Evolutionary conservation across 1,284 basidiomycete genomes (phyloP).

Genomic region (Testicularia cyperi): DNA sequence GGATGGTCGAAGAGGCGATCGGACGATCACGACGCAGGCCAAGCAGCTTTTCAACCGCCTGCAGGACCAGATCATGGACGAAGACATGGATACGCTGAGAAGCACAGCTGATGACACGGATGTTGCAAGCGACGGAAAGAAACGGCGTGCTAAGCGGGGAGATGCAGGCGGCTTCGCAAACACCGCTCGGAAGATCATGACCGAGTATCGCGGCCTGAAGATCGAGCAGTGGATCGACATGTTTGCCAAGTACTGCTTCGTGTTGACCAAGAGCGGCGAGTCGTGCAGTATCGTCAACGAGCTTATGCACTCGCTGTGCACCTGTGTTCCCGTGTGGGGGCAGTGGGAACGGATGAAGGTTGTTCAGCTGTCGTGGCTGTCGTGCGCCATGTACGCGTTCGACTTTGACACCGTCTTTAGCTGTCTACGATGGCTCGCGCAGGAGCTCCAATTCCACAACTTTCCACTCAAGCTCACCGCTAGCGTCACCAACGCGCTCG

Average conservation of each 20-base stretch:
- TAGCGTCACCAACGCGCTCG: constrained; percentile 40
- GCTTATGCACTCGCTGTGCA: constrained; percentile 72
- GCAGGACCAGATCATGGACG: constrained; percentile 71
- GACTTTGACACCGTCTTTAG: constrained; percentile 41
- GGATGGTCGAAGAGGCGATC: constrained; percentile 20
- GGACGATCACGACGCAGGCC: constrained; percentile 68
- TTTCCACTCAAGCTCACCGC: constrained; percentile 42
- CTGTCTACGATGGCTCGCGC: constrained; percentile 36
- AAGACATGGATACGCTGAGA: no score
- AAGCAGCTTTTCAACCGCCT: constrained; percentile 74
- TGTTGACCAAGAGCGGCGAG: constrained; percentile 69
- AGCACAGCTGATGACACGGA: constrained; percentile 48
- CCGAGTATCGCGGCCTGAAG: constrained; percentile 73
- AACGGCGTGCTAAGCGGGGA: no score
- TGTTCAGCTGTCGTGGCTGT: constrained; percentile 44
- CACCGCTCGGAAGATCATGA: constrained; percentile 4
- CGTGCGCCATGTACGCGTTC: constrained; percentile 50
- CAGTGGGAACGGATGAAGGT: constrained; percentile 41
- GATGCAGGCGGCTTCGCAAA: background rate
- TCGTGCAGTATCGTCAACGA: constrained; percentile 65
- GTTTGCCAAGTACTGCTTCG: constrained; percentile 78
- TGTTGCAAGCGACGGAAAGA: constrained; percentile 63
- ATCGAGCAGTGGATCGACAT: constrained; percentile 83
- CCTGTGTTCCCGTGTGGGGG: constrained; percentile 52
- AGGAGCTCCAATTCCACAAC: constrained; percentile 53